Evolutionary conservation across 2,329 filamentous ascomycete species (phyloP).

Genomic region (Aspergillus pseudotamarii): DNA sequence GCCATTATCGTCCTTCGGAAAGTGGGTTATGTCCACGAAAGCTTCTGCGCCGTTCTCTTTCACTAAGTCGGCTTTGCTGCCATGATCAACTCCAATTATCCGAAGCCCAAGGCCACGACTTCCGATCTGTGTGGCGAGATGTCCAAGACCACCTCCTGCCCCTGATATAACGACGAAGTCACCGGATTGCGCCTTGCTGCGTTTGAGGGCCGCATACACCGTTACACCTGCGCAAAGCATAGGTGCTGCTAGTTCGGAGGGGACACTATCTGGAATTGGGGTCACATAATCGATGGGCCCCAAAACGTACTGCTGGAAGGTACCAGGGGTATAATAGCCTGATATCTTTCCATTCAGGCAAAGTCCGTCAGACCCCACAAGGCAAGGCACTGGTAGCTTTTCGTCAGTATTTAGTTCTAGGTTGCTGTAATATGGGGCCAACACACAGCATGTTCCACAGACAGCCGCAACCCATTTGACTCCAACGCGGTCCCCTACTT

Average conservation of each 20-base stretch:
- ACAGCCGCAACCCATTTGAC: conserved; percentile 67
- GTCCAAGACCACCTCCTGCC: conserved; percentile 64
- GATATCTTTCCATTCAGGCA: conserved; percentile 61
- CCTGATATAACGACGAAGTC: conserved; percentile 62
- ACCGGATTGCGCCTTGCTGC: conserved; percentile 59
- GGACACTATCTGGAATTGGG: conserved; percentile 65
- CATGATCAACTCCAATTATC: conserved; percentile 66
- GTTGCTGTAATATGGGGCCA: not conserved
- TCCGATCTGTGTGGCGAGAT: conserved; percentile 63
- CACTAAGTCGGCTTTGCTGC: conserved; percentile 60
- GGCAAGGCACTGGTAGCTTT: conserved; percentile 46
- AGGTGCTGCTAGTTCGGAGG: conserved; percentile 64
- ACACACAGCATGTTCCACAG: conserved; percentile 52
- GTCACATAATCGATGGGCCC: conserved; percentile 68
- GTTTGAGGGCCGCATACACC: conserved; percentile 64
- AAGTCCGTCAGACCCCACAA: conserved; percentile 55
- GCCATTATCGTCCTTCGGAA: conserved; percentile 48
- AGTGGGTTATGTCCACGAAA: conserved; percentile 63
- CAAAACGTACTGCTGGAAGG: conserved; percentile 70
- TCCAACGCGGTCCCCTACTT: conserved; percentile 68
- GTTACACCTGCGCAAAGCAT: conserved; percentile 69
- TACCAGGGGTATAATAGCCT: conserved; percentile 69
- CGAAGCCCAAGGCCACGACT: conserved; percentile 61
- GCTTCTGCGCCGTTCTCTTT: conserved; percentile 63
- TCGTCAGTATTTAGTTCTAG: not conserved